phyloP scores from a whole-genome alignment of 768 basidiomycete species.

The Lenzites betulinus region DNA sequence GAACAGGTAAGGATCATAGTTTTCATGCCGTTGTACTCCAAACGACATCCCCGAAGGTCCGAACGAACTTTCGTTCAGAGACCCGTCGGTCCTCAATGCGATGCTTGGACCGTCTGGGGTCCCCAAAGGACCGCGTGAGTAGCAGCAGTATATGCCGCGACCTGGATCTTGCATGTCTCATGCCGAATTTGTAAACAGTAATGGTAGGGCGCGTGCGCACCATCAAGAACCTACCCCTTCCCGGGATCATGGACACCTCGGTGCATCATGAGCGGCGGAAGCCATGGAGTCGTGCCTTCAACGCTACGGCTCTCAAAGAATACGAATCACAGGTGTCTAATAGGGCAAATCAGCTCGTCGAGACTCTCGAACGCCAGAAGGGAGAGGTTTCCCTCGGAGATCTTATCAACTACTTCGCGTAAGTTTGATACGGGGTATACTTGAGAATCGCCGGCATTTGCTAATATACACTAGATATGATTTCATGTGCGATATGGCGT shows the following conservation, averaged over 20 bases:
- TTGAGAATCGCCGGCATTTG: neutral
- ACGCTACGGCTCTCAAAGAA: slow-evolving; percentile 44
- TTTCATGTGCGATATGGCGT: slow-evolving; percentile 47
- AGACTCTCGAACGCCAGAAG: slow-evolving; percentile 29
- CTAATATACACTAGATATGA: slow-evolving; percentile 35
- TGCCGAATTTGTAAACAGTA: neutral
- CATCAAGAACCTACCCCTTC: neutral
- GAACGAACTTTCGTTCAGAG: slow-evolving; percentile 20
- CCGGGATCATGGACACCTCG: slow-evolving; percentile 11
- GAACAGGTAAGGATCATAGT: slow-evolving; percentile 34
- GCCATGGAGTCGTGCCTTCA: slow-evolving; percentile 53
- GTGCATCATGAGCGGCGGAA: slow-evolving; percentile 49
- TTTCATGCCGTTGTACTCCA: neutral
- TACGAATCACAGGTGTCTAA: slow-evolving; percentile 43
- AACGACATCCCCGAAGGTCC: slow-evolving; percentile 4
- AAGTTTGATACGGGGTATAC: slow-evolving; percentile 13
- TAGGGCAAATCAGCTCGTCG: slow-evolving; percentile 44
- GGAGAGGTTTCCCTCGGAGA: slow-evolving; percentile 34
- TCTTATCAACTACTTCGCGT: slow-evolving; percentile 46
- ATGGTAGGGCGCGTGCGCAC: slow-evolving; percentile 3
- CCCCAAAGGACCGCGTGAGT: slow-evolving; percentile 44
- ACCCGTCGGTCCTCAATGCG: neutral
- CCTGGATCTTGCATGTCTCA: neutral
- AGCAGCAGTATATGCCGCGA: slow-evolving; percentile 11
- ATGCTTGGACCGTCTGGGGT: slow-evolving; percentile 33